Percentiles rank a stretch among this genome's conserved stretches.
Conservation (phyloP, 1,284 basidiomycete species). For the Naganishia albida region DNA sequence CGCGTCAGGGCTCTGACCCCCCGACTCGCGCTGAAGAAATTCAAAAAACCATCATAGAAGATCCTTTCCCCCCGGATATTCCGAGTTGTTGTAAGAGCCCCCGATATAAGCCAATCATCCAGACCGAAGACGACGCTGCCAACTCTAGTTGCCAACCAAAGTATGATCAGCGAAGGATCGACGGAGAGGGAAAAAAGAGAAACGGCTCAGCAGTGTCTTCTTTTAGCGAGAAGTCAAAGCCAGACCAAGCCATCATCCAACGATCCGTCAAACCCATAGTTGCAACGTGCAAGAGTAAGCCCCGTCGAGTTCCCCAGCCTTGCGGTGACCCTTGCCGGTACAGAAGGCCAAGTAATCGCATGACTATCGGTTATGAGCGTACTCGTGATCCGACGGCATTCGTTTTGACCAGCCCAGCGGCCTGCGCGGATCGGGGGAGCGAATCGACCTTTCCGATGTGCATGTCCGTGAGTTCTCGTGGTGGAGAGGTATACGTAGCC, state of each 20-base stretch:
- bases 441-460: slow-evolving; percentile 16
- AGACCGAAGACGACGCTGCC: slow-evolving; percentile 15
- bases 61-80: slow-evolving; percentile 8
- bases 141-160: slow-evolving; percentile 1
- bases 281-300: slow-evolving; percentile 35
- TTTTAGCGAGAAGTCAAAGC: neutral
- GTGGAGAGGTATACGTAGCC: neutral
- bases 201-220: slow-evolving; percentile 18
- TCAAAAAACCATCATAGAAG: slow-evolving; percentile 32
- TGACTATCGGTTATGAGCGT: slow-evolving; percentile 33
- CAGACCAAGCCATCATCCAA: slow-evolving; percentile 16
- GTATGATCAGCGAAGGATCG: slow-evolving; percentile 11
- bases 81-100: slow-evolving; percentile 2
- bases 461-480: slow-evolving; percentile 21
- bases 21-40: slow-evolving; percentile 34
- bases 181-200: slow-evolving; percentile 21
- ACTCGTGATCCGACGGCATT: slow-evolving; percentile 1
- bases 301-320: slow-evolving; percentile 34
- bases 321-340: neutral
- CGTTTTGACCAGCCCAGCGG: neutral
- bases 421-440: neutral
- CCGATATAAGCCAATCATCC: neutral
- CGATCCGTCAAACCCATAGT: slow-evolving; percentile 14
- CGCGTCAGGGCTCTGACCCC: slow-evolving; percentile 29
- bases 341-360: slow-evolving; percentile 25